phyloP scores from a whole-genome alignment of 345 rosid genomes.

The Gossypium thurberi region DNA sequence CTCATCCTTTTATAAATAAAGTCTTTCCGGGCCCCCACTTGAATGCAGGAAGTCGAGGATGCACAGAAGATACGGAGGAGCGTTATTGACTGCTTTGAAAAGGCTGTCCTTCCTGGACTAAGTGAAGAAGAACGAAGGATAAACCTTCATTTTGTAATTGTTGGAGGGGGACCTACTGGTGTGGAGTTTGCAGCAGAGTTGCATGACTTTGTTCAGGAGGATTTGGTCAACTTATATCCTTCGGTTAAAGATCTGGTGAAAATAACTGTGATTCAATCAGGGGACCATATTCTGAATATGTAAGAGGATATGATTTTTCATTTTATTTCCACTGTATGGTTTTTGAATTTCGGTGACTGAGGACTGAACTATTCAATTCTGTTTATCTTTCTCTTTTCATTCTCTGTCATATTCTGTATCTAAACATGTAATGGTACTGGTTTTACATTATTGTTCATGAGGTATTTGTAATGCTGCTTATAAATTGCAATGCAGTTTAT shows the following conservation, averaged over 20 bases:
- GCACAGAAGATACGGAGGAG: conserved; percentile 81
- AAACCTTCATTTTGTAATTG: conserved; percentile 87
- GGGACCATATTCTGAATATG: conserved; percentile 91
- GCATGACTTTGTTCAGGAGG: conserved; percentile 79
- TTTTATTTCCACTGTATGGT: not conserved
- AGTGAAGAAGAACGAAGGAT: conserved; percentile 70
- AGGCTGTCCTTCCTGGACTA: conserved; percentile 73
- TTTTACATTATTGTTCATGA: not conserved
- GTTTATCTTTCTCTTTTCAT: not conserved
- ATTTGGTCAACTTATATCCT: conserved; percentile 64
- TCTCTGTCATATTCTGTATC: not conserved
- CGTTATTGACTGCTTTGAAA: conserved; percentile 89
- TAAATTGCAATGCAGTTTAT: not conserved
- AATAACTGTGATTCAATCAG: conserved; percentile 78
- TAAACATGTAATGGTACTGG: not conserved
- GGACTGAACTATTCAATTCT: not conserved
- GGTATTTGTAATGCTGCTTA: not conserved
- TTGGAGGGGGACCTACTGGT: conserved; percentile 99
- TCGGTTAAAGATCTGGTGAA: conserved; percentile 62
- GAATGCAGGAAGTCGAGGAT: conserved; percentile 86
- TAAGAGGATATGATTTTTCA: conserved; percentile 25
- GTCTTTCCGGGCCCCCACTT: not conserved
- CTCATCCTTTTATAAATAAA: not conserved
- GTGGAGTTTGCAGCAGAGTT: conserved; percentile 98
- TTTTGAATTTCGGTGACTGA: not conserved